These are phyloP conservation scores for Candida anglica DNA, from an alignment of 805 yeast species.

Conservation along the genomic window DNA sequence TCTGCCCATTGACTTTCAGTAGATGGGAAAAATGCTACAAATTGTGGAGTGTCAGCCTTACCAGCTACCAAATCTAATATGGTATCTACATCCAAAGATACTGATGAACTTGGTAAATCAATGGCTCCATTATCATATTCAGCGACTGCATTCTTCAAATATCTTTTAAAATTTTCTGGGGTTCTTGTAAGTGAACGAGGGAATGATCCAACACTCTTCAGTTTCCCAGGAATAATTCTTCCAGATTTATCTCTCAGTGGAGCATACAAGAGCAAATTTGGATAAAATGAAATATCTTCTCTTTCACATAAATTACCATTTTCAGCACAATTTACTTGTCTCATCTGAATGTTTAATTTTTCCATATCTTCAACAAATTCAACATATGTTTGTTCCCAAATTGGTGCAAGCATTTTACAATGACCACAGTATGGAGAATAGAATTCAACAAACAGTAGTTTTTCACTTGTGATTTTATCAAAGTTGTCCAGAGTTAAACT, in stretches of 20 bases:
- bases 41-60: constrained; percentile 41
- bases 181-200: constrained; percentile 46
- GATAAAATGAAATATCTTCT: constrained; percentile 64
- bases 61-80: constrained; percentile 52
- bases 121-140: constrained; percentile 39
- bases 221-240: constrained; percentile 19
- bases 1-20: constrained; percentile 36
- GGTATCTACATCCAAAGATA: constrained; percentile 33
- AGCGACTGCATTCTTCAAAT: constrained; percentile 50
- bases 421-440: constrained; percentile 88
- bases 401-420: constrained; percentile 76
- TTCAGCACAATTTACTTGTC: constrained; percentile 81
- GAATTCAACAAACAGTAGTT: constrained; percentile 78
- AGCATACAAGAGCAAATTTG: constrained; percentile 66
- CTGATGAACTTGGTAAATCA: constrained; percentile 40
- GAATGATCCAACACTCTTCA: constrained; percentile 35
- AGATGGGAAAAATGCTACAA: constrained; percentile 68
- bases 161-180: constrained; percentile 46
- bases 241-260: constrained; percentile 40
- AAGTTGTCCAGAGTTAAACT: constrained; percentile 49
- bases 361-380: constrained; percentile 43
- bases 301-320: constrained; percentile 80
- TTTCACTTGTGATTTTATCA: constrained; percentile 43
- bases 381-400: constrained; percentile 68
- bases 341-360: constrained; percentile 47